These are phyloP conservation scores for Colletotrichum acutatum DNA, from an alignment of 2,329 filamentous ascomycete genomes.

Conservation along the genomic window DNA sequence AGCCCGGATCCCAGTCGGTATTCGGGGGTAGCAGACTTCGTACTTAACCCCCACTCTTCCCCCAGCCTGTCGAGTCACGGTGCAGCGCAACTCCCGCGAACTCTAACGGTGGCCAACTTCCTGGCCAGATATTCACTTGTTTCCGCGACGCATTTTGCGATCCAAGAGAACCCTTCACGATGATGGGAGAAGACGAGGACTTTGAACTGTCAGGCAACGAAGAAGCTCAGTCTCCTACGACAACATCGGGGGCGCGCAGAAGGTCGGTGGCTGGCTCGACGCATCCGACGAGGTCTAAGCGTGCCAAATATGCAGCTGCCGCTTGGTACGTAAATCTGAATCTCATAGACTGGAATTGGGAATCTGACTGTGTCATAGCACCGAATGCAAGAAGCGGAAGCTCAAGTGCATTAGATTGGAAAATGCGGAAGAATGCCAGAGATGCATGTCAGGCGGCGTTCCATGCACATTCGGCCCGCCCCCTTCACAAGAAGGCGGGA, in stretches of 20 bases:
- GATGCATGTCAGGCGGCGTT: conserved; percentile 43
- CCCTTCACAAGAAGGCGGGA: conserved; percentile 38
- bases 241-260: not conserved
- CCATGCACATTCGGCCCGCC: conserved; percentile 39
- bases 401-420: conserved; percentile 50
- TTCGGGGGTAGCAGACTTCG: not conserved
- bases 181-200: conserved; percentile 11
- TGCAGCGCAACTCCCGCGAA: conserved; percentile 31
- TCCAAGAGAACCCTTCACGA: not conserved
- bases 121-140: not conserved
- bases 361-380: not conserved
- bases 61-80: not conserved
- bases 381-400: conserved; percentile 51
- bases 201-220: not conserved
- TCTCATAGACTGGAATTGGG: too few relatives aligned
- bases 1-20: conserved; percentile 6
- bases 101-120: conserved; percentile 11
- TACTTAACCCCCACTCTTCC: conserved; percentile 32
- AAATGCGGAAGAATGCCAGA: conserved; percentile 42
- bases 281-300: conserved; percentile 12
- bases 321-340: not conserved
- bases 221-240: not conserved
- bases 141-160: not conserved
- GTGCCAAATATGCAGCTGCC: conserved; percentile 29
- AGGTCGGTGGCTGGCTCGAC: not conserved